These are phyloP conservation scores for Suillus alpinus DNA, from an alignment of 768 basidiomycete species.

Conservation along the genomic window DNA sequence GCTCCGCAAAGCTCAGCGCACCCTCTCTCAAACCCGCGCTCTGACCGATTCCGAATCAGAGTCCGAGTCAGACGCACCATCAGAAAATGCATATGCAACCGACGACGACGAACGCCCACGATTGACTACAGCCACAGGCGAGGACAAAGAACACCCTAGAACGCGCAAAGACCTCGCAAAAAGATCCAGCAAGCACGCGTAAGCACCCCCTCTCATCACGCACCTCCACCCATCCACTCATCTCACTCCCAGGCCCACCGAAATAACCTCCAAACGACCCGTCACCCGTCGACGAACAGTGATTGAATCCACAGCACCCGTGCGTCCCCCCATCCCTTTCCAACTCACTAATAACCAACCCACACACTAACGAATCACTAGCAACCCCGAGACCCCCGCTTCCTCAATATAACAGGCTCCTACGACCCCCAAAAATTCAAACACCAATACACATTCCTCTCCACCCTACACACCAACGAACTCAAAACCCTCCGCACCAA, in stretches of 20 bases:
- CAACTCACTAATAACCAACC: not conserved
- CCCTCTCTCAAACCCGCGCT: conserved; percentile 43
- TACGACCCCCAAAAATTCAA: conserved; percentile 65
- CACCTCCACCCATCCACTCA: not conserved
- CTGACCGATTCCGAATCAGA: conserved; percentile 40
- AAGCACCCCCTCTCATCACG: conserved; percentile 31
- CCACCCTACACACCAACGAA: conserved; percentile 62
- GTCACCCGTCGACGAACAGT: conserved; percentile 71
- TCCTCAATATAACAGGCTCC: conserved; percentile 68
- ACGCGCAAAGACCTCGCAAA: conserved; percentile 50
- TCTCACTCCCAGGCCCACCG: conserved; percentile 57
- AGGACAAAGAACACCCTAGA: conserved; percentile 36
- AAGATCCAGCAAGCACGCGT: conserved; percentile 86
- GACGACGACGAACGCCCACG: conserved; percentile 11
- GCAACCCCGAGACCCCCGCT: conserved; percentile 77
- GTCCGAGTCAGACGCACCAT: conserved; percentile 26
- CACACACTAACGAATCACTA: no score
- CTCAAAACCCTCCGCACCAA: conserved; percentile 61
- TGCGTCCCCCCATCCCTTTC: conserved; percentile 33
- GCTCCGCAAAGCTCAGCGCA: conserved; percentile 60
- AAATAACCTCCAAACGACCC: conserved; percentile 81
- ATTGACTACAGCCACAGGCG: conserved; percentile 17
- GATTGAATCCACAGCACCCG: conserved; percentile 64
- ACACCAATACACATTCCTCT: conserved; percentile 72
- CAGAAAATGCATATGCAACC: conserved; percentile 13